Conservation (phyloP, 73 alveolate genomes). For the Breviolum minutum region DNA sequence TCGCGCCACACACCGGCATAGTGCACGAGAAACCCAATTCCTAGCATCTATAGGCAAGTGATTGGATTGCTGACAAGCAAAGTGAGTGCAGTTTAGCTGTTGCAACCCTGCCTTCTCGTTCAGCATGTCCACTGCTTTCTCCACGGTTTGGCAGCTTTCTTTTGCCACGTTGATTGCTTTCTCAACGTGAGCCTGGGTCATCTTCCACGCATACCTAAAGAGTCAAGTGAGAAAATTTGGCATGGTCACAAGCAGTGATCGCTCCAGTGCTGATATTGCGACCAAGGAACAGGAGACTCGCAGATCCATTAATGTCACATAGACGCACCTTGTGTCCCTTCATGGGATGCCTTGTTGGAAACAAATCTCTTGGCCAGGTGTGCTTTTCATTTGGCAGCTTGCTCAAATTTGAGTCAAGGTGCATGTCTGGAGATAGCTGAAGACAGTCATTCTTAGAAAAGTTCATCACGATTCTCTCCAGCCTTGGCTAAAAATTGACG, state of each 20-base stretch:
- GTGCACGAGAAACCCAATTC: neutral
- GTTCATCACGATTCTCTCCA: neutral
- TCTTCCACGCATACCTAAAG: neutral
- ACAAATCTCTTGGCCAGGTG: neutral
- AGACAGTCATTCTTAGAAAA: neutral
- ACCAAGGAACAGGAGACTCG: neutral
- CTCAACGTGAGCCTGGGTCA: neutral
- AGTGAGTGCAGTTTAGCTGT: neutral
- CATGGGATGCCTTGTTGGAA: neutral
- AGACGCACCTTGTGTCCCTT: neutral
- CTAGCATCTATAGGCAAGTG: neutral
- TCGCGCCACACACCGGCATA: neutral
- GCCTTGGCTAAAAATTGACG: neutral
- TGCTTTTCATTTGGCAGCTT: neutral
- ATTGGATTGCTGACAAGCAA: too few species aligned
- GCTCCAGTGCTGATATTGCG: neutral
- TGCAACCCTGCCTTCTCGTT: neutral
- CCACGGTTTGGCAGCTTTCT: neutral
- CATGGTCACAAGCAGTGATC: neutral
- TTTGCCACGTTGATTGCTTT: neutral
- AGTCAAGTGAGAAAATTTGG: neutral
- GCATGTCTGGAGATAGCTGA: neutral
- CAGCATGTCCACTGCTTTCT: neutral
- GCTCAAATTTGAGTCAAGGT: neutral
- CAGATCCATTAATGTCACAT: neutral